These are phyloP conservation scores for Candida lessepsii DNA, from an alignment of 805 yeast genomes.

Conservation along the genomic window DNA sequence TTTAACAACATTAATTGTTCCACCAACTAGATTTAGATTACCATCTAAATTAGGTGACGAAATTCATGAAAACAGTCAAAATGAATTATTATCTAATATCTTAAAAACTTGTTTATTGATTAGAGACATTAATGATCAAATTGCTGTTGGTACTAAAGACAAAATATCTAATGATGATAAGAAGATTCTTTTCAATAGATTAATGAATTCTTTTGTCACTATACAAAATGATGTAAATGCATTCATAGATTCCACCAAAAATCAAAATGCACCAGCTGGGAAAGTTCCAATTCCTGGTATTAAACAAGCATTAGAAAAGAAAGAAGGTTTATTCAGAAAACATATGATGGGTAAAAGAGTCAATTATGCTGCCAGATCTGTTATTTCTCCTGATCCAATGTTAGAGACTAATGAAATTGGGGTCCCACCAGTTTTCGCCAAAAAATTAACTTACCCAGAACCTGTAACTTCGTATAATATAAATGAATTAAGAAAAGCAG, in stretches of 20 bases:
- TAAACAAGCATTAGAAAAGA: constrained; percentile 96
- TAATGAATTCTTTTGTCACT: constrained; percentile 95
- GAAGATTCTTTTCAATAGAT: constrained; percentile 74
- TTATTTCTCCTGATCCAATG: constrained; percentile 98
- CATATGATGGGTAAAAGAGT: constrained; percentile 99
- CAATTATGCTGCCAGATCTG: constrained; percentile 98
- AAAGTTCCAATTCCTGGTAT: constrained; percentile 88
- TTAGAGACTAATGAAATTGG: constrained; percentile 98
- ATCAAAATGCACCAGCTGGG: constrained; percentile 67
- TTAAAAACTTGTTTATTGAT: constrained; percentile 78
- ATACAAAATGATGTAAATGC: constrained; percentile 94
- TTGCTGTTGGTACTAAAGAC: constrained; percentile 44
- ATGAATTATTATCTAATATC: constrained; percentile 79
- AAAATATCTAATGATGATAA: constrained; percentile 60
- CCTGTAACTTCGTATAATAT: constrained; percentile 94
- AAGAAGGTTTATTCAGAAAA: constrained; percentile 96
- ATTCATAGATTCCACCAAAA: constrained; percentile 87
- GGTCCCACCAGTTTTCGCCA: constrained; percentile 98
- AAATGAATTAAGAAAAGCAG: constrained; percentile 88
- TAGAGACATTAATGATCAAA: constrained; percentile 85
- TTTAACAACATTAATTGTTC: constrained; percentile 84
- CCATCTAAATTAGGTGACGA: constrained; percentile 98
- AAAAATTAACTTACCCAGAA: constrained; percentile 93
- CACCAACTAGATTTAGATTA: constrained; percentile 93
- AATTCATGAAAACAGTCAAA: constrained; percentile 90